These are phyloP conservation scores for Malus hybrid DNA, from an alignment of 331 rosid species.

Conservation along the genomic window DNA sequence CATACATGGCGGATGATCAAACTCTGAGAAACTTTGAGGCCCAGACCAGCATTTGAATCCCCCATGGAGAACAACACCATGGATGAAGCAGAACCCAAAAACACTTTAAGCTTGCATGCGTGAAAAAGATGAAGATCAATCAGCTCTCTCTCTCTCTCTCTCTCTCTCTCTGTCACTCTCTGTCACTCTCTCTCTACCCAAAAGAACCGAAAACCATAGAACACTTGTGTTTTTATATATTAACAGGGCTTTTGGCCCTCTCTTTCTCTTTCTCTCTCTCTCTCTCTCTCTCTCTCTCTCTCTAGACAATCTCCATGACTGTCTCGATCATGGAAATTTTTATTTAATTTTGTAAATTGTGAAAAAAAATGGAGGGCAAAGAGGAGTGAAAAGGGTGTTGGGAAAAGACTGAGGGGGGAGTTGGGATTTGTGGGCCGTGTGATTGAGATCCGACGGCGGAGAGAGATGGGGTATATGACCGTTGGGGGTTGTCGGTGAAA, in stretches of 20 bases:
- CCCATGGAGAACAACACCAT: constrained; percentile 40
- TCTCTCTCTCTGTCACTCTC: neutral
- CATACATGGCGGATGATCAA: constrained; percentile 54
- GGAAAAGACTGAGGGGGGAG: constrained; percentile 13
- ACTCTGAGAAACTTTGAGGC: constrained; percentile 46
- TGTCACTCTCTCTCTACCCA: constrained; percentile 12
- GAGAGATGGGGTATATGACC: constrained; percentile 34
- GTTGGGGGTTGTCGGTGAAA: constrained; percentile 72
- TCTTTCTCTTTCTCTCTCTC: neutral
- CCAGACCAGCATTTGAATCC: constrained; percentile 49
- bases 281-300: constrained; percentile 1
- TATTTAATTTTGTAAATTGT: neutral
- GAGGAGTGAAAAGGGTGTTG: constrained; percentile 1
- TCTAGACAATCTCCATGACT: constrained; percentile 21
- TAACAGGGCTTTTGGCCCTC: neutral
- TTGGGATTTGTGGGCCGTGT: constrained; percentile 7
- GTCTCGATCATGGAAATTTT: constrained; percentile 16
- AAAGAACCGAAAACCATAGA: constrained; percentile 39
- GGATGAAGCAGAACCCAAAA: constrained; percentile 29
- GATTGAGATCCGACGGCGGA: constrained; percentile 55
- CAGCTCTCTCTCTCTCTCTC: neutral
- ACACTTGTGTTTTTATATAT: constrained; percentile 36
- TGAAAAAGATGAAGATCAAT: neutral
- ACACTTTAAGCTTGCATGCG: constrained; percentile 34
- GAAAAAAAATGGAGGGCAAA: constrained; percentile 16